These are phyloP conservation scores for Fusarium nodosum DNA, from an alignment of 2,329 filamentous ascomycete genomes.

Conservation along the genomic window DNA sequence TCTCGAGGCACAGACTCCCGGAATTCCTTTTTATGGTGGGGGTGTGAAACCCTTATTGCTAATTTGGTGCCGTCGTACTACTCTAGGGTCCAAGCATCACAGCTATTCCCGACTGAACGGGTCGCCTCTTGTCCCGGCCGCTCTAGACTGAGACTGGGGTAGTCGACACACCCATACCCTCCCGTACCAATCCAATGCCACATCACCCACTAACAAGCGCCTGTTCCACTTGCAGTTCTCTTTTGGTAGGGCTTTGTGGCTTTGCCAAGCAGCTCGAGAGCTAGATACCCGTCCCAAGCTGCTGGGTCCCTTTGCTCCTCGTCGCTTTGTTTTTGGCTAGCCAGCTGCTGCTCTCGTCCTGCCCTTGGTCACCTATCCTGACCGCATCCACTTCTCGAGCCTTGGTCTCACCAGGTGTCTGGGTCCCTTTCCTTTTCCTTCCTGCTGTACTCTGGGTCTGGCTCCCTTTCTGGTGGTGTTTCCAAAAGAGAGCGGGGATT, in stretches of 20 bases:
- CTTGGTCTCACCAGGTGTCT: constrained; percentile 41
- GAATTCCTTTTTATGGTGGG: constrained; percentile 10
- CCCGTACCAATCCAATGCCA: constrained; percentile 32
- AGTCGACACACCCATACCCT: constrained; percentile 27
- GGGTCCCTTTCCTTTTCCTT: constrained; percentile 32
- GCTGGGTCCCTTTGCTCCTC: constrained; percentile 44
- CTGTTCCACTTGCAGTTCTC: constrained; percentile 30
- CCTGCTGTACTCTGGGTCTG: constrained; percentile 10
- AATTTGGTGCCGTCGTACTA: constrained; percentile 2
- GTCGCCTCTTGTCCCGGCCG: constrained; percentile 37
- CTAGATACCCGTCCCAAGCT: constrained; percentile 52
- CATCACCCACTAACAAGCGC: constrained; percentile 28
- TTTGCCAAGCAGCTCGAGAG: constrained; percentile 45
- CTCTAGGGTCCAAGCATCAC: constrained; percentile 25
- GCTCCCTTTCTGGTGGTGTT: constrained; percentile 39
- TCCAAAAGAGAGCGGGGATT: constrained; percentile 36
- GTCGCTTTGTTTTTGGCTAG: constrained; percentile 13
- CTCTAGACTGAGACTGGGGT: constrained; percentile 37
- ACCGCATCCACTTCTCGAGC: constrained; percentile 38
- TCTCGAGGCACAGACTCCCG: constrained; percentile 3
- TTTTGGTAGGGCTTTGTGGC: constrained; percentile 44
- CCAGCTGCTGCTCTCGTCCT: constrained; percentile 12
- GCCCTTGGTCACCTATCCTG: constrained; percentile 24
- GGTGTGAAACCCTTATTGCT: constrained; percentile 16
- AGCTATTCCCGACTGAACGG: constrained; percentile 38